phyloP scores from a whole-genome alignment of 2,329 filamentous ascomycete species.

The Epichloe aotearoae region DNA sequence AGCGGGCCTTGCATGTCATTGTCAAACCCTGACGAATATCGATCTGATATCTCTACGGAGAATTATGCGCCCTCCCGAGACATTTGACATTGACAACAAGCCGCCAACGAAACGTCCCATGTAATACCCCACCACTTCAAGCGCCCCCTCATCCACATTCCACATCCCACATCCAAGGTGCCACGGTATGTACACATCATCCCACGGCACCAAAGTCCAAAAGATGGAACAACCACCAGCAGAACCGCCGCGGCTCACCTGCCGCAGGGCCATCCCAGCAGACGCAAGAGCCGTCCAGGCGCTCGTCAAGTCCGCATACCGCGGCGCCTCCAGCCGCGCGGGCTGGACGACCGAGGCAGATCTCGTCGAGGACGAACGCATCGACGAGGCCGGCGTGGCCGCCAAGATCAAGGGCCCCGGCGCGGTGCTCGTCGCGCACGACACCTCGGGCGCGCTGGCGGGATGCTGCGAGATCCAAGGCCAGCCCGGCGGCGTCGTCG shows the following conservation, averaged over 20 bases:
- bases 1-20: too few relatives aligned
- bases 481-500: slow-evolving; percentile 15
- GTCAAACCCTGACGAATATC: too few relatives aligned
- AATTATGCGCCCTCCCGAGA: too few relatives aligned
- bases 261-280: slow-evolving; percentile 21
- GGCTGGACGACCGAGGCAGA: slow-evolving; percentile 37
- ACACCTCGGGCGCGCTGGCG: slow-evolving; percentile 18
- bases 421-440: slow-evolving; percentile 24
- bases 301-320: slow-evolving; percentile 31
- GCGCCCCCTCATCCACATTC: too few relatives aligned
- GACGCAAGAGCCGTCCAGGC: slow-evolving; percentile 21
- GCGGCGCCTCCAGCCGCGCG: slow-evolving; percentile 24
- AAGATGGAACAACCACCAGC: neutral
- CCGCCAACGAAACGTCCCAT: too few relatives aligned
- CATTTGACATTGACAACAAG: too few relatives aligned
- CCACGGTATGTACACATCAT: too few relatives aligned
- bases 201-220: too few relatives aligned
- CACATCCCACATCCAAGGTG: too few relatives aligned
- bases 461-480: slow-evolving; percentile 32
- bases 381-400: slow-evolving; percentile 22
- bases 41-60: too few relatives aligned
- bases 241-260: slow-evolving; percentile 15
- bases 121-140: too few relatives aligned
- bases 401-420: slow-evolving; percentile 28
- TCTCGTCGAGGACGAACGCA: slow-evolving; percentile 29